These are phyloP conservation scores for Paspalum notatum DNA, from an alignment of 176 grass and related monocot genomes.

Conservation along the genomic window DNA sequence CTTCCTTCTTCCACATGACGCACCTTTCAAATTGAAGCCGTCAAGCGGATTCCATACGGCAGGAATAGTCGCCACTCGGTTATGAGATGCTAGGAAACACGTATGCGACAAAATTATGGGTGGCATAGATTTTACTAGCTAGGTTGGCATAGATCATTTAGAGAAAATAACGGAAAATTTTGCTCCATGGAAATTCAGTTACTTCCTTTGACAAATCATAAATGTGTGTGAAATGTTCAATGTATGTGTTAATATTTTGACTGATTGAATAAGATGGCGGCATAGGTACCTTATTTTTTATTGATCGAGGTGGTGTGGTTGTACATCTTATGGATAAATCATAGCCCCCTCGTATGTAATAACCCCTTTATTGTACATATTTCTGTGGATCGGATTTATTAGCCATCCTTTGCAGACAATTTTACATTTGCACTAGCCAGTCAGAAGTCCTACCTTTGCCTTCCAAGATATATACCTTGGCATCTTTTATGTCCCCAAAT, in stretches of 20 bases:
- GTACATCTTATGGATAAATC: neutral
- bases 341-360: neutral
- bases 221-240: constrained; percentile 28
- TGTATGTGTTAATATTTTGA: constrained; percentile 21
- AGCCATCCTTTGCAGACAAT: neutral
- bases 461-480: neutral
- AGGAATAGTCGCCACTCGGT: constrained; percentile 57
- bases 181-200: neutral
- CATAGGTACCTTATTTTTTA: constrained; percentile 37
- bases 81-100: constrained; percentile 35
- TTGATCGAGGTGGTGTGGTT: neutral
- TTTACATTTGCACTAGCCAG: neutral
- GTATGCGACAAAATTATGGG: constrained; percentile 32
- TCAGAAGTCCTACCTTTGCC: too few species aligned
- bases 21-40: constrained; percentile 72
- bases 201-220: neutral
- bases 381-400: neutral
- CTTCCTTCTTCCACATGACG: constrained; percentile 63
- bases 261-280: constrained; percentile 17
- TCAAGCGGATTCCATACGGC: constrained; percentile 57
- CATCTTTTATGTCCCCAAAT: neutral
- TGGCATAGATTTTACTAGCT: constrained; percentile 38
- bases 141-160: constrained; percentile 2
- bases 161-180: constrained; percentile 10
- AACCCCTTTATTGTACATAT: neutral